phyloP scores from a whole-genome alignment of 371 early-diverging fungal species.

The Mucor irregularis region DNA sequence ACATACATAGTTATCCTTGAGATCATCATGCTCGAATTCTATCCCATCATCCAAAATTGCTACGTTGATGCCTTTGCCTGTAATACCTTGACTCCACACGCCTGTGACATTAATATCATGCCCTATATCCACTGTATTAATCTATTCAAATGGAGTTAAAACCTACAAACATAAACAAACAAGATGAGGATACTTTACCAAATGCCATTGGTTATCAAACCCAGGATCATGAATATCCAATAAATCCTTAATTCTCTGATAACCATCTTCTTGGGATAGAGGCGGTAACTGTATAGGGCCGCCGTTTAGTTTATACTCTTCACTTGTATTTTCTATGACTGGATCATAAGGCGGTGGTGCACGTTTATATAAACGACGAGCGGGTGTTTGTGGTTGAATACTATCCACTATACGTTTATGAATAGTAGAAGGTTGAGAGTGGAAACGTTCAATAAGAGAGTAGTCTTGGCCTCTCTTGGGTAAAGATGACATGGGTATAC shows the following conservation, averaged over 20 bases:
- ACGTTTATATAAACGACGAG: conserved; percentile 34
- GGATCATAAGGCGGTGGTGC: conserved; percentile 14
- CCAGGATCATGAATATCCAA: conserved; percentile 74
- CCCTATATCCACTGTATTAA: conserved; percentile 67
- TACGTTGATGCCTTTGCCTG: conserved; percentile 87
- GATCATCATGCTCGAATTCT: conserved; percentile 81
- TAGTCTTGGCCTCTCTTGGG: conserved; percentile 1
- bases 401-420: conserved; percentile 4
- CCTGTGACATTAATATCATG: conserved; percentile 92
- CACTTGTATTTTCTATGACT: conserved; percentile 17
- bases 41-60: conserved; percentile 96
- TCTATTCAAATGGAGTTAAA: conserved; percentile 33
- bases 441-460: not conserved
- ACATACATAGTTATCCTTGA: conserved; percentile 85
- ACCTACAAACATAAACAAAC: not conserved
- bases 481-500: conserved; percentile 24
- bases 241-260: conserved; percentile 21
- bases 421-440: not conserved
- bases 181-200: conserved; percentile 50
- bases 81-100: conserved; percentile 91
- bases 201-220: conserved; percentile 85
- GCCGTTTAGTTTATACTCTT: conserved; percentile 16
- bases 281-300: conserved; percentile 2
- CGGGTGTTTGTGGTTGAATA: conserved; percentile 30
- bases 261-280: conserved; percentile 2